Evolutionary conservation across 1,284 basidiomycete genomes (phyloP).

Genomic region (Pyrrhoderma lamaoense): DNA sequence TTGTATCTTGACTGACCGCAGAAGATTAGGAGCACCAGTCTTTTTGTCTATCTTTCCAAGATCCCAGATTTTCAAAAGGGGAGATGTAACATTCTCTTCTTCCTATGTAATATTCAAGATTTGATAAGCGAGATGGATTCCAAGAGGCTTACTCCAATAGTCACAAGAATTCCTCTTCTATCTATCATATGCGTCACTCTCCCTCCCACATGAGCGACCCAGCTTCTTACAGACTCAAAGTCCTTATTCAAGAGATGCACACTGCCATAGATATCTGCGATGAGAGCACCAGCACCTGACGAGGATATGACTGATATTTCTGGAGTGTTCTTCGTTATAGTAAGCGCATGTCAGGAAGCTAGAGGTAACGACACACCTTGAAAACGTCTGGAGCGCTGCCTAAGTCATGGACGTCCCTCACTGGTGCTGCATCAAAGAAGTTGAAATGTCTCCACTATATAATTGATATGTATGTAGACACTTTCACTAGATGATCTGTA

Average conservation of each 20-base stretch:
- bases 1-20: conserved; percentile 76
- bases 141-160: conserved; percentile 63
- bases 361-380: conserved; percentile 40
- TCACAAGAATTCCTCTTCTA: conserved; percentile 70
- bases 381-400: conserved; percentile 69
- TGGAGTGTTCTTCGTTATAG: conserved; percentile 41
- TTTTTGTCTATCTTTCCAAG: conserved; percentile 70
- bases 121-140: background rate
- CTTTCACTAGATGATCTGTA: background rate
- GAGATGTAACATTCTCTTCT: conserved; percentile 67
- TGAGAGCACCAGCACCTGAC: conserved; percentile 56
- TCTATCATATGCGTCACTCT: conserved; percentile 83
- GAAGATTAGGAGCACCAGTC: conserved; percentile 55
- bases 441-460: conserved; percentile 76
- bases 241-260: conserved; percentile 69
- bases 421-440: conserved; percentile 68
- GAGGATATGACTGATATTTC: conserved; percentile 66
- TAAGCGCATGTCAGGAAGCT: conserved; percentile 9
- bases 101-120: conserved; percentile 44
- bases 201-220: conserved; percentile 71
- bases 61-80: conserved; percentile 88
- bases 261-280: conserved; percentile 79
- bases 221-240: conserved; percentile 66
- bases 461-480: background rate
- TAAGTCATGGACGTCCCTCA: conserved; percentile 77